Evolutionary conservation across 805 yeast genomes (phyloP), one percentile per base, ranked within the genome.

Genomic region (Pichia pseudocactophila): DNA sequence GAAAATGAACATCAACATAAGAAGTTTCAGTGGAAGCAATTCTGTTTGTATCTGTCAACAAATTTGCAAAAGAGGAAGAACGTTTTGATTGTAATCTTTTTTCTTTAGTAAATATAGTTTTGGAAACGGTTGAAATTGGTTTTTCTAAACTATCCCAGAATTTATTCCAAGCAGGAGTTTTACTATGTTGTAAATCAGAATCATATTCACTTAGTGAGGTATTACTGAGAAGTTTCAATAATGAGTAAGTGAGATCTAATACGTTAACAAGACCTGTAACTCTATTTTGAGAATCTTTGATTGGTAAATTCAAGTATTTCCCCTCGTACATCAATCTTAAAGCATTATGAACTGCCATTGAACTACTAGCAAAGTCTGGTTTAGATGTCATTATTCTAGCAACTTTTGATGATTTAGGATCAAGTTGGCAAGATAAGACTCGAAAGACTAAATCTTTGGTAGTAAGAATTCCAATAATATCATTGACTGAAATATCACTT

Each of bases 251-350:
- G 40, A 70, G 45, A 40, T 69, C 71, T 18, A 70, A 49, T 3
- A 70, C 73, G 46, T 68, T 66, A 7, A 69, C 66, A 6, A 70
- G 56, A 2, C 73, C 74, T n/a, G 64, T 56, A 3, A 70, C 57
- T 25, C 43, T 48, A 4, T 57, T 54, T 1, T 44, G 18, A 7
- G 53, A 50, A 45, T 63, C 58, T 35, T 59, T 60, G 8, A 69
- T 65, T 0, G 75, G 75, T 38, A 70, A 49, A 43, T 68, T 70
- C 39, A 70, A 46, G 42, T 64, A 70, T 44, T 68, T 66, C 0
- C 74, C 75, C 39, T 66, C 69, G 45, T 64, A 70, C 75, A 70
- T 70, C 42, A 68, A 49, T 46, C 72, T 57, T 41, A 70, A 50
- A 7, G 73, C 74, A 5, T 64, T 60, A 42, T 68, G 66, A n/a